phyloP scores from a whole-genome alignment of 345 rosid species.

The Sonneratia caseolaris region DNA sequence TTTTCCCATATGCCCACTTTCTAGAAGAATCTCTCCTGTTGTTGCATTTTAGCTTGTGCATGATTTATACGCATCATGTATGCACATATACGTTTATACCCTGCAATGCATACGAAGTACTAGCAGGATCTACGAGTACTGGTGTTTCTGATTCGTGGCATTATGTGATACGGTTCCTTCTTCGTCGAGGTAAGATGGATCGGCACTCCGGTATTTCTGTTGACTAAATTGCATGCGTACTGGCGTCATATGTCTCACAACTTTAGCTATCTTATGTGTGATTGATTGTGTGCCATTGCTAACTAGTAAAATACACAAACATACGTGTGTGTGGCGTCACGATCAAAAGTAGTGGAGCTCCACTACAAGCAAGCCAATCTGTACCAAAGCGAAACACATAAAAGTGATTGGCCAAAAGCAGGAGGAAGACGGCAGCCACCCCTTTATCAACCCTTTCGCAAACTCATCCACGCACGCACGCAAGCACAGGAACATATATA shows the following conservation, averaged over 20 bases:
- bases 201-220: too few relatives aligned
- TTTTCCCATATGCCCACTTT: constrained; percentile 7
- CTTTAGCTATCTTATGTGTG: neutral
- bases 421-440: neutral
- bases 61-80: too few relatives aligned
- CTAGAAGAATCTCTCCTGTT: constrained; percentile 9
- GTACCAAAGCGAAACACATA: neutral
- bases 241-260: neutral
- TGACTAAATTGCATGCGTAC: too few relatives aligned
- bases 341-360: neutral
- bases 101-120: too few relatives aligned
- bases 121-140: too few relatives aligned
- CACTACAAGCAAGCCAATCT: neutral
- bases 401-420: neutral
- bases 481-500: neutral
- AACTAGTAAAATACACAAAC: neutral
- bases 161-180: too few relatives aligned
- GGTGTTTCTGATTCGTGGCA: too few relatives aligned
- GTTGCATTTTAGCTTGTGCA: neutral
- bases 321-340: neutral
- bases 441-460: neutral
- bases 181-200: too few relatives aligned
- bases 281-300: neutral
- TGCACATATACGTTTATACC: too few relatives aligned
- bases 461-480: neutral